Evolutionary conservation across 2,329 filamentous ascomycete genomes (phyloP), one percentile per base, ranked within the genome.

Genomic region (Penicillium janthinellum): DNA sequence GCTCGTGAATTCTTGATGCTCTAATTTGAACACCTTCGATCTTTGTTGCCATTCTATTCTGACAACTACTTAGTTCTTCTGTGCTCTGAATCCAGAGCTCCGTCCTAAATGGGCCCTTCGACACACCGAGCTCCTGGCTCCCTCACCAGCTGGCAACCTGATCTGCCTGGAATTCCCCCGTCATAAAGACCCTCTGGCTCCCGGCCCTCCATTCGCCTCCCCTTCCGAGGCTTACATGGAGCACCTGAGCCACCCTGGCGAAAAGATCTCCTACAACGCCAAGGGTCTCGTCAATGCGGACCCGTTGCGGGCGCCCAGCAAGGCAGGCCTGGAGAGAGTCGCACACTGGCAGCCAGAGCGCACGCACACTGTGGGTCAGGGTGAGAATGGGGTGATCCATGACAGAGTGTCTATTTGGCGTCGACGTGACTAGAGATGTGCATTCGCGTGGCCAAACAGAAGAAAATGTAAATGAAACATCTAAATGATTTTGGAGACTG

Each of bases 131-230:
- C 77, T 88, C 7, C 79, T 88, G 11, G 75, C 81, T 14, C 75
- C 80, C 14, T 73, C 76, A 1, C 74, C 73, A 3, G 62, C 61
- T 2, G 85, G 85, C 5, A 76, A 79, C 51, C 77, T 88, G 56
- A 79, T 88, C 51, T 88, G 86, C 75, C 83, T 96, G 62, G 91
- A 96, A 73, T 96, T 90, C 73, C 92, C 92, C 10, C 86, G 88
- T 1, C 83, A 85, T 62, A 95, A 93, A 73, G 82, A 86, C 44
- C 83, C 88, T 10, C 80, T 80, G 11, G 81, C 83, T 10, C 82
- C 82, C 10, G 91, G 92, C 0, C 91, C 92, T 12, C 91, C 92
- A 1, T 93, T 86, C 82, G 86, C 87, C 7, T 77, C 91, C 42
- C 84, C 86, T 12, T 83, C 89, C 0, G 83, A 86, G 61, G 84